Percentiles rank a stretch among this genome's conserved stretches.
These are phyloP conservation scores for Allium fistulosum DNA, from an alignment of 106 monocot genomes.

Conservation along the genomic window DNA sequence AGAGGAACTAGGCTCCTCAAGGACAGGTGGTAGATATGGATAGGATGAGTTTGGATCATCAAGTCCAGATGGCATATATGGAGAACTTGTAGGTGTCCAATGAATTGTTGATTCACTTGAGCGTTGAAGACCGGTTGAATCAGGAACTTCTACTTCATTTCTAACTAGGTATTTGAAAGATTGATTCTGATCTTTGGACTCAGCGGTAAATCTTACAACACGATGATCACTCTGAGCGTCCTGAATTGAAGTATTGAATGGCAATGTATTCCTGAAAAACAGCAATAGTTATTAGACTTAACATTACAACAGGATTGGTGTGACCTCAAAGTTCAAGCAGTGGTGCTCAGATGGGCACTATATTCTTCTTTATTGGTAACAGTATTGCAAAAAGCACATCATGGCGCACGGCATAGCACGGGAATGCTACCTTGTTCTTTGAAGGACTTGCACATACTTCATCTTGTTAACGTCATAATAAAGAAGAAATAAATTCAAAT, in stretches of 20 bases:
- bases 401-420: too few relatives aligned
- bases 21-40: slow-evolving; percentile 83
- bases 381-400: too few relatives aligned
- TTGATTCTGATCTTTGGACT: slow-evolving; percentile 37
- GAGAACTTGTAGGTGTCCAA: slow-evolving; percentile 39
- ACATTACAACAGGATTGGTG: too few relatives aligned
- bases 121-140: slow-evolving; percentile 20
- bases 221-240: slow-evolving; percentile 37
- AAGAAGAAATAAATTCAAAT: too few relatives aligned
- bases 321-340: too few relatives aligned
- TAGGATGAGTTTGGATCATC: slow-evolving; percentile 58
- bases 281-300: slow-evolving; percentile 1
- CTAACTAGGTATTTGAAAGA: slow-evolving; percentile 40
- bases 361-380: too few relatives aligned
- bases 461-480: too few relatives aligned
- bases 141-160: slow-evolving; percentile 38
- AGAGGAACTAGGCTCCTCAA: slow-evolving; percentile 91
- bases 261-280: slow-evolving; percentile 29
- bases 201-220: slow-evolving; percentile 26
- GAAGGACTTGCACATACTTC: too few relatives aligned
- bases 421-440: too few relatives aligned
- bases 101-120: slow-evolving; percentile 33
- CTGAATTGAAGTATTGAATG: slow-evolving; percentile 33
- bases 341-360: too few relatives aligned
- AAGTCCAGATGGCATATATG: slow-evolving; percentile 34